phyloP scores from a whole-genome alignment of 2,329 filamentous ascomycete genomes.

The Orbilia oligospora region DNA sequence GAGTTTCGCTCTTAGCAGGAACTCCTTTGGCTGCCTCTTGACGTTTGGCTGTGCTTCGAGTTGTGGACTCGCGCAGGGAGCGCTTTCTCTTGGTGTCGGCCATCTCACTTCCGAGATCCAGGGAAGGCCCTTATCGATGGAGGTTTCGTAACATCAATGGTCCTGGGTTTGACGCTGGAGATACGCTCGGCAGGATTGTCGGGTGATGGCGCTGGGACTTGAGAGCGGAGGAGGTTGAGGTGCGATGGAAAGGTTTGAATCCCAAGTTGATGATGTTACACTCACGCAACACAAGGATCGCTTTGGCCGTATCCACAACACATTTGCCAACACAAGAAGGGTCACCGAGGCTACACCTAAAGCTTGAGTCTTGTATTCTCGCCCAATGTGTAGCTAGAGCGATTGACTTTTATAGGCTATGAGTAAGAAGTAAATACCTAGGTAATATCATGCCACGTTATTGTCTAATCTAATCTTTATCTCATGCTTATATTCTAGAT shows the following conservation, averaged over 20 bases:
- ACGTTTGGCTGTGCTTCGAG: conserved; percentile 53
- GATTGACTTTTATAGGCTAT: too few species aligned
- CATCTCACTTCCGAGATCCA: conserved; percentile 30
- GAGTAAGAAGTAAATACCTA: too few species aligned
- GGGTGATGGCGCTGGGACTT: not conserved
- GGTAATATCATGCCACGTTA: too few species aligned
- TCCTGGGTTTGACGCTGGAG: not conserved
- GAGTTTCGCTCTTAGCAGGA: conserved; percentile 47
- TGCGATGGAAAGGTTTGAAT: not conserved
- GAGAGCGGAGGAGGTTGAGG: not conserved
- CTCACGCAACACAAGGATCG: conserved; percentile 2
- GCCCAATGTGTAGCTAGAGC: too few species aligned
- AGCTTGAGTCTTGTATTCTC: too few species aligned
- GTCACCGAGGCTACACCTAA: too few species aligned
- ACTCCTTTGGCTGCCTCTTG: conserved; percentile 53
- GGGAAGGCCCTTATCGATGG: conserved; percentile 2
- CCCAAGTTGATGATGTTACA: not conserved
- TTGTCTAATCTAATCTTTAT: not conserved
- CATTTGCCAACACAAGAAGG: not conserved
- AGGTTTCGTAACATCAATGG: not conserved
- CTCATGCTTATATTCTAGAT: not conserved
- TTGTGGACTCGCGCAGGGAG: conserved; percentile 57
- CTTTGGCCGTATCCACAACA: not conserved
- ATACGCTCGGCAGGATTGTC: not conserved
- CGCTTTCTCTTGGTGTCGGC: conserved; percentile 56